Percentiles rank a stretch among this genome's conserved stretches.
phyloP scores from a whole-genome alignment of 1,284 basidiomycete genomes.

The Malassezia sympodialis region DNA sequence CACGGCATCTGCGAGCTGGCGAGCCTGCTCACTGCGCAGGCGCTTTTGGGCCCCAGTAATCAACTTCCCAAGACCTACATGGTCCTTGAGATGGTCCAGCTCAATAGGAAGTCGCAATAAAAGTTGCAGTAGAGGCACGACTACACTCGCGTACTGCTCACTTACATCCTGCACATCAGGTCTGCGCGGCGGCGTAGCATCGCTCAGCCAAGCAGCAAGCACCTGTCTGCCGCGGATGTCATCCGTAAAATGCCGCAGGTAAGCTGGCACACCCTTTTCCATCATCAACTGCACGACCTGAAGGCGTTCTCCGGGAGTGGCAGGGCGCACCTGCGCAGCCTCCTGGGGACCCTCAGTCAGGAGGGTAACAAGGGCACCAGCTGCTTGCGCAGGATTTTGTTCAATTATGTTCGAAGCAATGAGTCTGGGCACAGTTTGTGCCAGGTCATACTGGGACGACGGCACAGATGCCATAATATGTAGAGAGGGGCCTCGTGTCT shows the following conservation, averaged over 20 bases:
- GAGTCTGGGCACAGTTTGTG: neutral
- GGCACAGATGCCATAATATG: neutral
- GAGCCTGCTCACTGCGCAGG: constrained; percentile 18
- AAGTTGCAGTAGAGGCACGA: constrained; percentile 24
- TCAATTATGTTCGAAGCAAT: constrained; percentile 7
- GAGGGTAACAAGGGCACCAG: constrained; percentile 11
- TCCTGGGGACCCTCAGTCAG: neutral
- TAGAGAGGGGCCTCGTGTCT: neutral
- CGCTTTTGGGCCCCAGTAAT: constrained; percentile 26
- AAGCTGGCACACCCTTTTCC: constrained; percentile 1
- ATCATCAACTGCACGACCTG: constrained; percentile 6
- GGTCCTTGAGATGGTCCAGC: constrained; percentile 27
- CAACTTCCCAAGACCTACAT: constrained; percentile 26
- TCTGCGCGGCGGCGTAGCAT: constrained; percentile 17
- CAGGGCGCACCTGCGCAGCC: neutral
- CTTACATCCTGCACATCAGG: constrained; percentile 22
- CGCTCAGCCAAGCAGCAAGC: constrained; percentile 13
- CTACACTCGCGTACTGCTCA: constrained; percentile 21
- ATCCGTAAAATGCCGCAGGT: constrained; percentile 5
- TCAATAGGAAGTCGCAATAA: constrained; percentile 22
- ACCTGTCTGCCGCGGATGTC: constrained; percentile 14
- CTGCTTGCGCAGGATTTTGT: constrained; percentile 11
- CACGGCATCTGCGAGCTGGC: constrained; percentile 18
- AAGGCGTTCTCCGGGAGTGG: constrained; percentile 8
- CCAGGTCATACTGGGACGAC: neutral